Evolutionary conservation across 2,329 filamentous ascomycete genomes (phyloP).

Genomic region (Fusarium redolens): DNA sequence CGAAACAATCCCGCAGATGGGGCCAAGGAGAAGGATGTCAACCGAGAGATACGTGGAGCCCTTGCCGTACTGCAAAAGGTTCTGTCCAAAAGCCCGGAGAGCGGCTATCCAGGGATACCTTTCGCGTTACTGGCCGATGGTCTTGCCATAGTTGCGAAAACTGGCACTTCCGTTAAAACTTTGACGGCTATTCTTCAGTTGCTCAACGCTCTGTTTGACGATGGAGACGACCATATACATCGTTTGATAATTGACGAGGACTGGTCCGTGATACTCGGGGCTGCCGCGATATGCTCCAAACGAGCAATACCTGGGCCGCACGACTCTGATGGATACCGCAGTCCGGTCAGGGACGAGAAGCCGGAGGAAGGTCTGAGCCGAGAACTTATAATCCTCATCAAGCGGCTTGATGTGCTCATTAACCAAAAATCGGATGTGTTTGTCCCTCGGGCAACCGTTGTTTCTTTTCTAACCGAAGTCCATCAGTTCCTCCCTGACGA

Average conservation of each 20-base stretch:
- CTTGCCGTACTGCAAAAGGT: slow-evolving; percentile 72
- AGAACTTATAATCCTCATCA: slow-evolving; percentile 59
- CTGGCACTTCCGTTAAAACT: slow-evolving; percentile 58
- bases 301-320: slow-evolving; percentile 39
- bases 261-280: slow-evolving; percentile 70
- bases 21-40: slow-evolving; percentile 62
- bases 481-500: slow-evolving; percentile 72
- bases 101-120: slow-evolving; percentile 70
- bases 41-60: slow-evolving; percentile 70
- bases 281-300: slow-evolving; percentile 66
- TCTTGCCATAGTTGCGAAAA: slow-evolving; percentile 61
- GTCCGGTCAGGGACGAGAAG: slow-evolving; percentile 43
- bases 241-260: slow-evolving; percentile 72
- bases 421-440: slow-evolving; percentile 62
- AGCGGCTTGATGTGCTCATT: slow-evolving; percentile 61
- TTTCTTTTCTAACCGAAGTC: slow-evolving; percentile 73
- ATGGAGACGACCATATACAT: slow-evolving; percentile 64
- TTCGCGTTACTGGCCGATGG: slow-evolving; percentile 70
- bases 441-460: slow-evolving; percentile 72
- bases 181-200: slow-evolving; percentile 61
- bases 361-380: slow-evolving; percentile 54
- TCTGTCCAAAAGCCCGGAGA: slow-evolving; percentile 67
- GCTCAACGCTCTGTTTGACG: slow-evolving; percentile 67
- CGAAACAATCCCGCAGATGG: slow-evolving; percentile 59
- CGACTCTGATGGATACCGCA: slow-evolving; percentile 42